phyloP scores from a whole-genome alignment of 192 early-diverging fungal species.

The Phycomyces nitens region DNA sequence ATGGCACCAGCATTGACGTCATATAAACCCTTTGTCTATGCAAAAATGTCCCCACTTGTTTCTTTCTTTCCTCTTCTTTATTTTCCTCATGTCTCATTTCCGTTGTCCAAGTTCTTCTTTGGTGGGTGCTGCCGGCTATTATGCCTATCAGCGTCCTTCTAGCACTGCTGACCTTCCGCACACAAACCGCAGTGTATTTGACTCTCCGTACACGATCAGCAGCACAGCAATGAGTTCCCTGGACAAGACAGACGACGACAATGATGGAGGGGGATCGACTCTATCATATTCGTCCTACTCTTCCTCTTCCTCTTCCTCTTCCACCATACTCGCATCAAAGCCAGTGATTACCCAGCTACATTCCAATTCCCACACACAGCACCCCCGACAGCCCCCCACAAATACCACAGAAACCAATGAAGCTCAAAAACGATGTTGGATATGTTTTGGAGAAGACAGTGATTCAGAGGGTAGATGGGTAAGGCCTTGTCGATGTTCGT shows the following conservation, averaged over 20 bases:
- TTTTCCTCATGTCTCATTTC: conserved; percentile 11
- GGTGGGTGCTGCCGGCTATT: neutral
- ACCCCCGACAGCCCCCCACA: neutral
- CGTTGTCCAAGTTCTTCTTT: conserved; percentile 10
- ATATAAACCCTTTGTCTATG: no score
- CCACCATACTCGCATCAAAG: no score
- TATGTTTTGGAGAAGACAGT: conserved; percentile 69
- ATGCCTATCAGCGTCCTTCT: neutral
- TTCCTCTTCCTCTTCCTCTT: no score
- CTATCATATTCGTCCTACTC: no score
- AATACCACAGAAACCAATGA: neutral
- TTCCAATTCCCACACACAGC: neutral
- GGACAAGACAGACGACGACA: no score
- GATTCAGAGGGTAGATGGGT: conserved; percentile 62
- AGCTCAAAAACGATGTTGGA: conserved; percentile 51
- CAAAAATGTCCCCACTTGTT: neutral
- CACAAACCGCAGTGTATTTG: no score
- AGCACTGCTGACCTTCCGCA: no score
- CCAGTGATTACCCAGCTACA: no score
- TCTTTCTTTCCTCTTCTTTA: neutral
- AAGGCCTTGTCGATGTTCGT: conserved; percentile 68
- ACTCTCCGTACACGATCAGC: no score
- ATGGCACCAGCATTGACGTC: no score
- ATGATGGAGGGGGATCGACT: no score
- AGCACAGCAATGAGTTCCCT: no score